A percentile compares a stretch with the other conserved stretches of the same genome.
Conservation (phyloP, 2,329 filamentous ascomycete species). For the Gliomastix tumulicola region DNA sequence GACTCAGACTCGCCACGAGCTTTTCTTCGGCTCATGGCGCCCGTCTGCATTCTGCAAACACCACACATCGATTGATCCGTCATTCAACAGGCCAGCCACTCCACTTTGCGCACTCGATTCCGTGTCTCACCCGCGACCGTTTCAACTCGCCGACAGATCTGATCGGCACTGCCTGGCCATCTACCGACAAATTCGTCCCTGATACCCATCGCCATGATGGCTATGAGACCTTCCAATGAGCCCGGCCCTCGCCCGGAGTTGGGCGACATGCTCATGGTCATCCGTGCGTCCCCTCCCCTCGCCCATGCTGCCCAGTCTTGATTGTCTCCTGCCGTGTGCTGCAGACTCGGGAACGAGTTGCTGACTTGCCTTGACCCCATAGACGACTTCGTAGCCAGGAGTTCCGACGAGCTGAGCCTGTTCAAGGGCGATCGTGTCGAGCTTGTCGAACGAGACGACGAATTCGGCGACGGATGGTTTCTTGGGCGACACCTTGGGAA, state of each 20-base stretch:
- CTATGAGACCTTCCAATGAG: slow-evolving; percentile 28
- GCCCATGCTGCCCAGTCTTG: too few species aligned
- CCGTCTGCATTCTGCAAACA: too few species aligned
- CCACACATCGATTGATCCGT: not conserved
- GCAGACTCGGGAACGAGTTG: too few species aligned
- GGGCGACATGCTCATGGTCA: slow-evolving; percentile 63
- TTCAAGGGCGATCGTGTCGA: slow-evolving; percentile 79
- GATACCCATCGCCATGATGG: slow-evolving; percentile 36
- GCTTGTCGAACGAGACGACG: slow-evolving; percentile 77
- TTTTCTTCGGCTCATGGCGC: too few species aligned
- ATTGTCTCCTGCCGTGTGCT: slow-evolving; percentile 7
- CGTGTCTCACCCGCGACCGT: too few species aligned
- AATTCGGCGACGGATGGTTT: slow-evolving; percentile 86
- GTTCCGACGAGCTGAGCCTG: slow-evolving; percentile 86
- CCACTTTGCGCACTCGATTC: too few species aligned
- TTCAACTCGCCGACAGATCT: too few species aligned
- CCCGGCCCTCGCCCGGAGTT: slow-evolving; percentile 44
- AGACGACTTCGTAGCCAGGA: slow-evolving; percentile 92
- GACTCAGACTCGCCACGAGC: too few species aligned
- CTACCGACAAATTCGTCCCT: too few species aligned
- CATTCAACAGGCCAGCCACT: not conserved
- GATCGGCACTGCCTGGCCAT: too few species aligned
- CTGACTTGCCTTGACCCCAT: too few species aligned
- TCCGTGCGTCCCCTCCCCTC: slow-evolving; percentile 47
- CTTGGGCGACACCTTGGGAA: slow-evolving; percentile 68